Evolutionary conservation across 2,329 filamentous ascomycete genomes (phyloP), one percentile per base, ranked within the genome.

Genomic region (Curvularia sp.): DNA sequence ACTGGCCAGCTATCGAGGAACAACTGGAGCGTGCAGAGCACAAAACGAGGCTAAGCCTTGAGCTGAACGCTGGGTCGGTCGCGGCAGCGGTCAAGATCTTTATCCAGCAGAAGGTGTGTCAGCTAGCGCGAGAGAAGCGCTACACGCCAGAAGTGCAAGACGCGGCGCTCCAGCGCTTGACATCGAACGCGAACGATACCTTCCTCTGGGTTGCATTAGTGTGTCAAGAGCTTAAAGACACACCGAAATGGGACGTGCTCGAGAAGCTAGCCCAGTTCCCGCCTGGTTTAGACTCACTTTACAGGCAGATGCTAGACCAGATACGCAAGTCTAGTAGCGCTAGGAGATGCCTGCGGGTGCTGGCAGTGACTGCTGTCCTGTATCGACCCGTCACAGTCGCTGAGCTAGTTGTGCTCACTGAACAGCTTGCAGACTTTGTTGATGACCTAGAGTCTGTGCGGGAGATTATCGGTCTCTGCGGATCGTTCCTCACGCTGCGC

Each of bases 231-330:
- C 45, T 48, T 3, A 13, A 47, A 19, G 10, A 67, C 1, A 53
- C 65, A 3, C 15, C 48, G 6, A 42, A 57, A 28, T 51, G 73
- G 25, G 57, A 68, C 4, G 49, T 55, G 10, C 38, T 52, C 5
- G 43, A 51, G 27, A 60, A 62, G 54, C 39, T 78, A 6, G 8
- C 60, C 6, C 27, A 23, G 30, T 75, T 80, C 41, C 79, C 78
- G 4, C 55, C 68, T 4, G 75, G 76, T 0, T 73, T 82, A 0
- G 53, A 78, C 39, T 5, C 57, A 0, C 55, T 82, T 1, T 83
- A 83, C 50, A 5, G 59, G 1, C 68, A 67, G 15, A 82, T 82
- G 78, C 63, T 81, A 19, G 28, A 64, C 0, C 64, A 75, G 6
- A 76, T 82, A 5, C 12, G 36, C 8, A 12, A 54, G 2, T 74